Percentiles rank a stretch among this genome's conserved stretches.
Conservation (phyloP, 2,329 filamentous ascomycete genomes). For the Fusarium mangiferae region DNA sequence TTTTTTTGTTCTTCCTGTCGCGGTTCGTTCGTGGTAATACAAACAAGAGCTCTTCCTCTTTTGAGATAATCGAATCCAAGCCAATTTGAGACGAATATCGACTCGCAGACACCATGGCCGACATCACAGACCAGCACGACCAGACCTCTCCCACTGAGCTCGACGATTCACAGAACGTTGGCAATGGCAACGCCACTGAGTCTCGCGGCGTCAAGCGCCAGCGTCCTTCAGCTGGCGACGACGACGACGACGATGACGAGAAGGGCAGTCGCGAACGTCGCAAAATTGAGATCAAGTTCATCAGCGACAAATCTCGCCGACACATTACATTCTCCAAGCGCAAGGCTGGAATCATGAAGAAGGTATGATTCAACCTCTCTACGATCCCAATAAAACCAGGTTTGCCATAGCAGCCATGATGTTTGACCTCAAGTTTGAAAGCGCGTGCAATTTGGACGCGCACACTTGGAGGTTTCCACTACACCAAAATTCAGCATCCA, state of each 20-base stretch:
- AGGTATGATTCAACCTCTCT: constrained; percentile 70
- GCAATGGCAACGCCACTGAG: constrained; percentile 79
- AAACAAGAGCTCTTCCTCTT: constrained; percentile 43
- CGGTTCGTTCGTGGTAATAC: constrained; percentile 51
- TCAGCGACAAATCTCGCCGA: constrained; percentile 98
- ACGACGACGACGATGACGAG: constrained; percentile 97
- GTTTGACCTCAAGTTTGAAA: neutral
- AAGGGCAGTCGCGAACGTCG: constrained; percentile 97
- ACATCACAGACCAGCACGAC: constrained; percentile 82
- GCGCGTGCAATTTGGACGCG: constrained; percentile 5
- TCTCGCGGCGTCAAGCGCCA: constrained; percentile 89
- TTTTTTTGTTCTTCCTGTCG: constrained; percentile 59
- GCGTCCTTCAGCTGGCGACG: constrained; percentile 84
- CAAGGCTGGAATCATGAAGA: constrained; percentile 99
- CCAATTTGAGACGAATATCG: constrained; percentile 35
- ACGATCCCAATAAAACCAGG: neutral
- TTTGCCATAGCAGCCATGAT: neutral
- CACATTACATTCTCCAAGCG: constrained; percentile 99
- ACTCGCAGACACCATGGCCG: constrained; percentile 68
- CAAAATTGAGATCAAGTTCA: constrained; percentile 99
- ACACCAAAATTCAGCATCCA: neutral
- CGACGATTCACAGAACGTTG: constrained; percentile 76
- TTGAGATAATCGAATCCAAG: constrained; percentile 40
- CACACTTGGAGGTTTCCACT: neutral
- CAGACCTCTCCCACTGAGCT: constrained; percentile 79